These are phyloP conservation scores for Dimocarpus longan DNA, from an alignment of 345 rosid species.

Conservation along the genomic window DNA sequence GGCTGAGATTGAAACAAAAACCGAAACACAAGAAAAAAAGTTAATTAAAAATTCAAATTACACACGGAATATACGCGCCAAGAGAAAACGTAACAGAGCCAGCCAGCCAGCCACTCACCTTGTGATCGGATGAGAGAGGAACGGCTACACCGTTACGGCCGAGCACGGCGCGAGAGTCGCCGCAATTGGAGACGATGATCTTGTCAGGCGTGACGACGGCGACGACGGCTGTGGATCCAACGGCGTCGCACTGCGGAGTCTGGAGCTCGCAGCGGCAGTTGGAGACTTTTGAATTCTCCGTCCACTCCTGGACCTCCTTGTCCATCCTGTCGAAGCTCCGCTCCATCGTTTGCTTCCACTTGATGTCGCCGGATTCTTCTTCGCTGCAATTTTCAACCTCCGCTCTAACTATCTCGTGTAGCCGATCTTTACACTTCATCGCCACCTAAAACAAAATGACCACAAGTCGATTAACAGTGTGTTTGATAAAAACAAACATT, in stretches of 20 bases:
- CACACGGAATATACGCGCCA: not conserved
- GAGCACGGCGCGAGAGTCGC: conserved; percentile 89
- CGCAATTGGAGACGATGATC: conserved; percentile 76
- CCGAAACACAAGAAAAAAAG: not conserved
- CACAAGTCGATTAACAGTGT: not conserved
- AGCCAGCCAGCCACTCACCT: conserved; percentile 35
- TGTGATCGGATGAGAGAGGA: conserved; percentile 80
- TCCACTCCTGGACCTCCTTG: conserved; percentile 48
- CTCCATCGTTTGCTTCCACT: conserved; percentile 65
- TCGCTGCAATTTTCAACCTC: conserved; percentile 34
- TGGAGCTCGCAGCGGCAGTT: conserved; percentile 74
- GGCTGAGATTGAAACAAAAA: conserved; percentile 45
- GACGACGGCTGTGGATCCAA: conserved; percentile 87
- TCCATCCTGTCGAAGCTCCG: conserved; percentile 67
- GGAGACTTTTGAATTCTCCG: conserved; percentile 19
- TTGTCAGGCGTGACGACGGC: conserved; percentile 67
- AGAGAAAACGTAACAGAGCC: not conserved
- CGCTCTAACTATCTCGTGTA: conserved; percentile 58
- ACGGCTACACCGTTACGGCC: conserved; percentile 74
- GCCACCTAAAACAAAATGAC: conserved; percentile 49
- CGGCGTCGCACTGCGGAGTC: conserved; percentile 83
- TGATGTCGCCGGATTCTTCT: conserved; percentile 29
- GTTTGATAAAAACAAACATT: not conserved
- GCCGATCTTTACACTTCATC: conserved; percentile 55
- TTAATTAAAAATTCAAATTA: not conserved